phyloP scores from a whole-genome alignment of 345 rosid genomes.

The Schrenkiella parvula region DNA sequence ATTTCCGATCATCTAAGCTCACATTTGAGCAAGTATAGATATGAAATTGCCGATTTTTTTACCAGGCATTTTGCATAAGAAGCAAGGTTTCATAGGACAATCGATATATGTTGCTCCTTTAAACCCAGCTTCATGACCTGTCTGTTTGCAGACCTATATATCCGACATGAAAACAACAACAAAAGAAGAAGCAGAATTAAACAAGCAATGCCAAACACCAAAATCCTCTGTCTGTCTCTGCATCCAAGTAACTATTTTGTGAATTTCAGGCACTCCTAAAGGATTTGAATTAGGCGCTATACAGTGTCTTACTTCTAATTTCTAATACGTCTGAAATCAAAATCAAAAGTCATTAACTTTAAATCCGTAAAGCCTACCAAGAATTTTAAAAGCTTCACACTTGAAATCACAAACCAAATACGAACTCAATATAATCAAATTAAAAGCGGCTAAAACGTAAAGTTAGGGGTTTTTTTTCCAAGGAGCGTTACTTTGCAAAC shows the following conservation, averaged over 20 bases:
- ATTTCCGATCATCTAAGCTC: neutral
- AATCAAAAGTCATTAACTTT: neutral
- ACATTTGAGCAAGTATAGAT: neutral
- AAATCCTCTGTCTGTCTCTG: neutral
- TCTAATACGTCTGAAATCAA: neutral
- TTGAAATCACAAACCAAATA: neutral
- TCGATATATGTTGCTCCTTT: conserved; percentile 90
- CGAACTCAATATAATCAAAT: neutral
- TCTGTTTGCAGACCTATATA: conserved; percentile 76
- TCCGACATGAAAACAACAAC: conserved; percentile 10
- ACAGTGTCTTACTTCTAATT: neutral
- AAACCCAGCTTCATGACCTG: conserved; percentile 96
- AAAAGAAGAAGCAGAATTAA: neutral
- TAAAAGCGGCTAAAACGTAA: neutral
- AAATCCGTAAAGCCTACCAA: neutral
- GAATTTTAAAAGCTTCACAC: neutral
- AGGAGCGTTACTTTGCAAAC: conserved; percentile 72
- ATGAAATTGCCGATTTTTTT: neutral
- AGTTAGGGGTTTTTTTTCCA: neutral
- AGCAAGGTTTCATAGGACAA: conserved; percentile 97
- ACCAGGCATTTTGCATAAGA: conserved; percentile 98
- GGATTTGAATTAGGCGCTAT: neutral
- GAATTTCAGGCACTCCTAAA: neutral
- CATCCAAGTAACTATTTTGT: neutral
- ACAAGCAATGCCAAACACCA: neutral